Evolutionary conservation across 345 rosid genomes (phyloP).

Genomic region (Lepidium africanum): DNA sequence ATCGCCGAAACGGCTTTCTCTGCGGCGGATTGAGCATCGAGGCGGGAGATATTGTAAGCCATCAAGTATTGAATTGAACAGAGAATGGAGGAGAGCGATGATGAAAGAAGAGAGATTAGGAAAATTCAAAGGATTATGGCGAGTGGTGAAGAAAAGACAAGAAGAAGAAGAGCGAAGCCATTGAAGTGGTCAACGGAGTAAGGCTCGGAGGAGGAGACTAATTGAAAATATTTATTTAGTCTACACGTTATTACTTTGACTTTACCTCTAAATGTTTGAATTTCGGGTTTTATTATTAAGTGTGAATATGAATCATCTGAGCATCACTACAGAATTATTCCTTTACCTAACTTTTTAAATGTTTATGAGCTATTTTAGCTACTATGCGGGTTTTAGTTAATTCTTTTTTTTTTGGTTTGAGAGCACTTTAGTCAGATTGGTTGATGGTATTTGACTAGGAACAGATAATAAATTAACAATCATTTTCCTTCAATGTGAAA

Average conservation of each 20-base stretch:
- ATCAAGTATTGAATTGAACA: constrained; percentile 10
- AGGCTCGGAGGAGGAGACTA: neutral
- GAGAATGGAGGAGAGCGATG: neutral
- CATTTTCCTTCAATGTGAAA: no score
- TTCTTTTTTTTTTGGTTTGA: neutral
- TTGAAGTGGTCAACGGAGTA: constrained; percentile 27
- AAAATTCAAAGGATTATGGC: constrained; percentile 8
- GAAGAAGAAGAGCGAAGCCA: constrained; percentile 6
- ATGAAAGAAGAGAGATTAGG: neutral
- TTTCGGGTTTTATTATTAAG: neutral
- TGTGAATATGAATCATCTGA: constrained; percentile 3
- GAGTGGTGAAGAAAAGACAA: neutral
- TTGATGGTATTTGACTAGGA: constrained; percentile 3
- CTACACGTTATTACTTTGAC: constrained; percentile 26
- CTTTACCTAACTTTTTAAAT: neutral
- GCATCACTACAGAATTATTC: neutral
- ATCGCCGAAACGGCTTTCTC: constrained; percentile 81
- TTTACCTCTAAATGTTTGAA: neutral
- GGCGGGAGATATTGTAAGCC: constrained; percentile 32
- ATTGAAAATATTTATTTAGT: neutral
- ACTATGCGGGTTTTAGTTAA: neutral
- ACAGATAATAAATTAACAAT: no score
- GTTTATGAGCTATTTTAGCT: neutral
- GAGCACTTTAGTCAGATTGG: neutral
- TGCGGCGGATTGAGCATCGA: constrained; percentile 68